Percentiles rank a stretch among this genome's conserved stretches.
phyloP scores from a whole-genome alignment of 2,329 filamentous ascomycete genomes.

The Fusarium sp. region DNA sequence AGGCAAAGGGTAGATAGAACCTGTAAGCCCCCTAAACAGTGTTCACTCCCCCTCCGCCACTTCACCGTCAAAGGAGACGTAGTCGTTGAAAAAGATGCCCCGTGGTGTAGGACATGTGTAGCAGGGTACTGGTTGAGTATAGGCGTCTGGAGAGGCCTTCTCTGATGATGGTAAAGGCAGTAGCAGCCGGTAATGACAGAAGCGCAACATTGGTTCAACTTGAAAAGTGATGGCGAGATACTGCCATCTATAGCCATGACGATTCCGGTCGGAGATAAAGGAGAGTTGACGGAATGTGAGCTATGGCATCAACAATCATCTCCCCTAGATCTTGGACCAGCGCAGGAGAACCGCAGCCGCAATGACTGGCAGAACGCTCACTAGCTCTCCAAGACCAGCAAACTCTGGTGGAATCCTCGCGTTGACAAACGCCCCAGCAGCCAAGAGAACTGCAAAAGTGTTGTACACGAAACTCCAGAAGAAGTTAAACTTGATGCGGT shows the following conservation, averaged over 20 bases:
- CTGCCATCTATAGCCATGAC: not conserved
- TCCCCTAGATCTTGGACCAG: slow-evolving; percentile 38
- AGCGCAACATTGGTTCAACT: slow-evolving; percentile 4
- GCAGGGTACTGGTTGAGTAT: slow-evolving; percentile 7
- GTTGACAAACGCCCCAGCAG: slow-evolving; percentile 68
- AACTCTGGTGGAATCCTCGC: slow-evolving; percentile 64
- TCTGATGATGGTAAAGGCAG: slow-evolving; percentile 6
- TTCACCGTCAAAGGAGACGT: slow-evolving; percentile 3
- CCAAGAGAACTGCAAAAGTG: slow-evolving; percentile 70
- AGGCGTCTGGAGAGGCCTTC: slow-evolving; percentile 6
- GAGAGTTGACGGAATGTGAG: slow-evolving; percentile 8
- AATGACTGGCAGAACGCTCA: slow-evolving; percentile 76
- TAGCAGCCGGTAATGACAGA: slow-evolving; percentile 27
- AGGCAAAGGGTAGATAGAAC: not conserved
- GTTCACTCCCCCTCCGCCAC: not conserved
- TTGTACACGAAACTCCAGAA: slow-evolving; percentile 76
- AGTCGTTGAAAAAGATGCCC: not conserved
- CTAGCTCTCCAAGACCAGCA: slow-evolving; percentile 74
- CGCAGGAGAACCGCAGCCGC: slow-evolving; percentile 40
- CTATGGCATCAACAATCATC: not conserved
- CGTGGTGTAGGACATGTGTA: slow-evolving; percentile 5
- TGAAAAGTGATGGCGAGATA: not conserved
- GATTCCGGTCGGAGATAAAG: slow-evolving; percentile 1
- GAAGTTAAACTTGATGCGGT: slow-evolving; percentile 72
- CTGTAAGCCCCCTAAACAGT: slow-evolving; percentile 13